A percentile compares a stretch with the other conserved stretches of the same genome.
phyloP scores from a whole-genome alignment of 345 rosid genomes.

The Lenwebbia sp. region DNA sequence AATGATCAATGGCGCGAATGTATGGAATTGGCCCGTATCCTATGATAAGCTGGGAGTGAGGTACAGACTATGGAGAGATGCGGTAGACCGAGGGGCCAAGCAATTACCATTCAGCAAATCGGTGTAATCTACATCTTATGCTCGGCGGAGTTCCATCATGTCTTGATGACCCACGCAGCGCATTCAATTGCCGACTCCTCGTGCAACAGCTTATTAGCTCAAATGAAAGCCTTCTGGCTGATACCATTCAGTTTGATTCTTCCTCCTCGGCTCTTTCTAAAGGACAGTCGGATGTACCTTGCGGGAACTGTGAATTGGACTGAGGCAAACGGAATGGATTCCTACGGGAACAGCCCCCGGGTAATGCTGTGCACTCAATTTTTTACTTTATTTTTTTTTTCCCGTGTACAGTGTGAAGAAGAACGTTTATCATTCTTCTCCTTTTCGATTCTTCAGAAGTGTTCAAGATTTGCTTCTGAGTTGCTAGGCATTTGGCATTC shows the following conservation, averaged over 20 bases:
- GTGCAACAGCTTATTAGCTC: neutral
- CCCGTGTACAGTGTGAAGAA: neutral
- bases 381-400: neutral
- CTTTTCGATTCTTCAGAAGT: neutral
- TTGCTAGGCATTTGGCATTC: neutral
- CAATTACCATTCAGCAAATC: constrained; percentile 48
- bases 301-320: constrained; percentile 1
- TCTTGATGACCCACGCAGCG: neutral
- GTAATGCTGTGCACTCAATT: neutral
- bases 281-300: neutral
- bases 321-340: neutral
- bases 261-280: neutral
- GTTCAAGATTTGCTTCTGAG: neutral
- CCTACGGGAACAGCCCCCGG: neutral
- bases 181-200: neutral
- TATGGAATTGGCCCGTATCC: constrained; percentile 84
- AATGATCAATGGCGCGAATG: constrained; percentile 77
- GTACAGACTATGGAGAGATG: constrained; percentile 83
- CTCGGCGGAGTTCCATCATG: neutral
- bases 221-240: neutral
- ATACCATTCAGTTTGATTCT: neutral
- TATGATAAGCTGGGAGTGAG: constrained; percentile 97
- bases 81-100: constrained; percentile 54
- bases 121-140: neutral
- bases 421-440: neutral